Evolutionary conservation across 2,329 filamentous ascomycete genomes (phyloP).

Genomic region (Septoria petroselini): DNA sequence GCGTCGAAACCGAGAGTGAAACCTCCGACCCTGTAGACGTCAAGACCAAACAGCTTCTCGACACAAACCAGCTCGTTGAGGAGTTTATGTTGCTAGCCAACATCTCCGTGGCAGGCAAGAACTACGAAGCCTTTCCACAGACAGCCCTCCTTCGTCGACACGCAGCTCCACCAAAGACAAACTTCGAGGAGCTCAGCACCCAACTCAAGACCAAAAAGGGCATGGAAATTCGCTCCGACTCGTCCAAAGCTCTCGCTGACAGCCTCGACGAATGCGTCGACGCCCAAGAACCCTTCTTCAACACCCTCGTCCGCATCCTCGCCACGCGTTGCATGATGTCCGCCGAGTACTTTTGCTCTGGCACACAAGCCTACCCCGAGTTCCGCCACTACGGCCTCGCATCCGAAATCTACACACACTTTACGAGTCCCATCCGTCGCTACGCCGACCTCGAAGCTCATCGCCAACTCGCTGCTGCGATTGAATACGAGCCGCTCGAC

Average conservation of each 20-base stretch:
- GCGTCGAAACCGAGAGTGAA: slow-evolving; percentile 91
- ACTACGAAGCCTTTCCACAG: slow-evolving; percentile 88
- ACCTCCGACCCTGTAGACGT: slow-evolving; percentile 95
- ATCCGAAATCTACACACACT: slow-evolving; percentile 96
- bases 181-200: slow-evolving; percentile 90
- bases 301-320: slow-evolving; percentile 95
- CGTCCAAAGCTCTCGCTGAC: slow-evolving; percentile 88
- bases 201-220: slow-evolving; percentile 85
- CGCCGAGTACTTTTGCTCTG: slow-evolving; percentile 95
- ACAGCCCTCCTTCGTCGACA: slow-evolving; percentile 92
- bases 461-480: slow-evolving; percentile 89
- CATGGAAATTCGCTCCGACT: slow-evolving; percentile 76
- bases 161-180: slow-evolving; percentile 86
- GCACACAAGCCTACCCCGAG: slow-evolving; percentile 86
- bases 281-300: slow-evolving; percentile 85
- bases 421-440: slow-evolving; percentile 93
- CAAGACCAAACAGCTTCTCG: slow-evolving; percentile 88
- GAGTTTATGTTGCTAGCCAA: slow-evolving; percentile 99
- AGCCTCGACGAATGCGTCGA: slow-evolving; percentile 85
- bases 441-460: slow-evolving; percentile 97
- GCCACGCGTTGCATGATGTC: slow-evolving; percentile 99
- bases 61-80: slow-evolving; percentile 96
- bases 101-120: slow-evolving; percentile 84
- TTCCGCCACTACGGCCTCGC: slow-evolving; percentile 97
- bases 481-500: slow-evolving; percentile 86